Base-by-base conservation (phyloP, 148 eudicot species). In the Limonium bicolor region DNA sequence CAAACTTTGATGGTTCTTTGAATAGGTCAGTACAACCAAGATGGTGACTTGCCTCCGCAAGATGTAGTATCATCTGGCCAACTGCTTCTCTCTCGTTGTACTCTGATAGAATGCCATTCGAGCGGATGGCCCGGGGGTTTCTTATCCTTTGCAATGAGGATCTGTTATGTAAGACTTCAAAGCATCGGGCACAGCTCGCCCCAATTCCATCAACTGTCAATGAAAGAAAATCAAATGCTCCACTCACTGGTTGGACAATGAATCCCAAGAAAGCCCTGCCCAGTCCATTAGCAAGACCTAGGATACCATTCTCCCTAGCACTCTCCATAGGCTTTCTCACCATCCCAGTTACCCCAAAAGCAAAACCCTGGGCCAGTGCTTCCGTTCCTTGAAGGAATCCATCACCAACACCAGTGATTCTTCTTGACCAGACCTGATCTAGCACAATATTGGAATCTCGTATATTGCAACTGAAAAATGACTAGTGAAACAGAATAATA, bases 361-460 rank as follows among this genome's bases (percentile, higher is more conserved):
- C 99, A 71, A 92, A 42, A 56, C 99, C 99, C 70, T 92, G 99
- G 25, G 99, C 99, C 51, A 92, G 77, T 61, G 99, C 99, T 70
- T 92, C 99, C 26, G 99, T 92, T 70, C 99, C 99, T 73, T 92
- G 95, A 15, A 58, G 70, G 51, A 92, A 26, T 56, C 99, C 99
- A 69, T 92, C 99, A 35, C 99, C 95, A 47, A 92, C 94, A 59
- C 95, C 80, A 9, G 95, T 85, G 30, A 92, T 72, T 63, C 73
- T 81, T 64, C 99, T 75, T 25, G 99, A 92, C 82, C 83, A 76
- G 29, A 80, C 93, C 99, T 90, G 69, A 58, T 19, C 7, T 3
- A 37, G 36, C 4, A 20, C 31, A 28, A 42, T 21, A n/a, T n/a
- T n/a, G n/a, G n/a, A n/a, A n/a, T n/a, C n/a, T n/a, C n/a, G n/a